Evolutionary conservation across 2,329 filamentous ascomycete genomes (phyloP).

Genomic region (Cadophora malorum): DNA sequence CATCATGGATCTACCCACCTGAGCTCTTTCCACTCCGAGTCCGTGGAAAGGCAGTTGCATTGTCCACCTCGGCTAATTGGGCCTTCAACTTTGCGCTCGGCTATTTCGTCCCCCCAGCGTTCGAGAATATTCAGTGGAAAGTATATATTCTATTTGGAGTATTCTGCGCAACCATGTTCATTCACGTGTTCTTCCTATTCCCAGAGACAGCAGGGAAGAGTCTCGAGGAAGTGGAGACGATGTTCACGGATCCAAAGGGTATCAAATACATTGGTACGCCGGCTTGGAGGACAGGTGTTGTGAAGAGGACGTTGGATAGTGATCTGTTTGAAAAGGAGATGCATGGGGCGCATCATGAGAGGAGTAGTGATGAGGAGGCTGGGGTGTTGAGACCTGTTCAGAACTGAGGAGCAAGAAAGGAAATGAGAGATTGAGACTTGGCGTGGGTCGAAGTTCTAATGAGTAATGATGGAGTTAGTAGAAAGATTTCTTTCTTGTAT

Average conservation of each 20-base stretch:
- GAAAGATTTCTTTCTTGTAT: background rate
- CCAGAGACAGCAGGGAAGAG: conserved; percentile 62
- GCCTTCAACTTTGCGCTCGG: conserved; percentile 57
- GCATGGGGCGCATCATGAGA: conserved; percentile 5
- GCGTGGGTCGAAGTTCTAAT: background rate
- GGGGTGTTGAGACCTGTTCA: background rate
- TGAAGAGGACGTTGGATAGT: conserved; percentile 10
- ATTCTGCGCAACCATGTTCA: conserved; percentile 56
- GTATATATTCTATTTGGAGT: conserved; percentile 59
- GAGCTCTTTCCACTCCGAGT: conserved; percentile 57
- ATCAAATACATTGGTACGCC: conserved; percentile 41
- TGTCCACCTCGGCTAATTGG: conserved; percentile 59
- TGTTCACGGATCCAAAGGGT: conserved; percentile 48
- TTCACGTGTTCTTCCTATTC: conserved; percentile 61
- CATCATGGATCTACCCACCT: conserved; percentile 57
- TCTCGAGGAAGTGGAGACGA: conserved; percentile 58
- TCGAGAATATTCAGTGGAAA: conserved; percentile 56
- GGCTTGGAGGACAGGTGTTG: conserved; percentile 42
- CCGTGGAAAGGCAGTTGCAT: conserved; percentile 59
- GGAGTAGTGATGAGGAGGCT: conserved; percentile 14
- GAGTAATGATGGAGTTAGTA: background rate
- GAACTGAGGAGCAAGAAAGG: background rate
- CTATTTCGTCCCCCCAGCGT: conserved; percentile 55
- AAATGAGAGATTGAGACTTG: background rate
- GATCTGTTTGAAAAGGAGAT: conserved; percentile 5